Conservation (phyloP, 495 filamentous ascomycete species). For the Glarea lozoyensis region DNA sequence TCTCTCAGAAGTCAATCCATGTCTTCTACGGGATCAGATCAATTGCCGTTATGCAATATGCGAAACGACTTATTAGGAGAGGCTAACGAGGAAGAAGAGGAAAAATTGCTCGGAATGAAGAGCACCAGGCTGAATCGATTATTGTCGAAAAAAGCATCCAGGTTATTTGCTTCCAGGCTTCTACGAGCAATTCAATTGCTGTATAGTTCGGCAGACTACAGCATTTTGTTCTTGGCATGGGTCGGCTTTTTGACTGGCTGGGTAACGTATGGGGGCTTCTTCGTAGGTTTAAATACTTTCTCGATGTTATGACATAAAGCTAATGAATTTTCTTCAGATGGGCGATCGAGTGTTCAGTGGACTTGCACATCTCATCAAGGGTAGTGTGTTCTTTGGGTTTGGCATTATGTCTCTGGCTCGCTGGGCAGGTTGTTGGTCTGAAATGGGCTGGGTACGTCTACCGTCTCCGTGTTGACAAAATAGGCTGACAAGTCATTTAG, state of each 20-base stretch:
- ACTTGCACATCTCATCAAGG: slow-evolving; percentile 91
- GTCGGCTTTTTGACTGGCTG: slow-evolving; percentile 52
- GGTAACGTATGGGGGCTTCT: slow-evolving; percentile 62
- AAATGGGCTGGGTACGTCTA: slow-evolving; percentile 68
- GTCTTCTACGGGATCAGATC: slow-evolving; percentile 44
- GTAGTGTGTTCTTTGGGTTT: slow-evolving; percentile 95
- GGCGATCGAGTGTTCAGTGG: slow-evolving; percentile 65
- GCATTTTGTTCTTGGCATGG: slow-evolving; percentile 58
- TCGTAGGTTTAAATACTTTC: slow-evolving; percentile 37
- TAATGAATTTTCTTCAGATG: slow-evolving; percentile 30
- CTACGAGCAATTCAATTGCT: slow-evolving; percentile 46
- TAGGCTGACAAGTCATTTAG: slow-evolving; percentile 19
- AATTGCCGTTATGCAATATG: slow-evolving; percentile 34
- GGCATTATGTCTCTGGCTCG: slow-evolving; percentile 82
- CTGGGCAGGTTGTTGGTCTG: slow-evolving; percentile 83
- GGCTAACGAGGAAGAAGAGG: slow-evolving; percentile 36
- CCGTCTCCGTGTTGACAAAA: slow-evolving; percentile 3
- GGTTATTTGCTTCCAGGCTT: slow-evolving; percentile 20
- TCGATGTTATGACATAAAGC: not conserved
- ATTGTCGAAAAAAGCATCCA: slow-evolving; percentile 10
- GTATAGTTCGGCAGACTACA: slow-evolving; percentile 52
- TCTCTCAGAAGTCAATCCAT: slow-evolving; percentile 57
- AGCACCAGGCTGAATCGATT: slow-evolving; percentile 13
- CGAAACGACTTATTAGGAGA: slow-evolving; percentile 41
- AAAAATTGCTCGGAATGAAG: slow-evolving; percentile 15